Conservation (phyloP, 352 stramenopile genomes). For the Pythium periplocum region DNA sequence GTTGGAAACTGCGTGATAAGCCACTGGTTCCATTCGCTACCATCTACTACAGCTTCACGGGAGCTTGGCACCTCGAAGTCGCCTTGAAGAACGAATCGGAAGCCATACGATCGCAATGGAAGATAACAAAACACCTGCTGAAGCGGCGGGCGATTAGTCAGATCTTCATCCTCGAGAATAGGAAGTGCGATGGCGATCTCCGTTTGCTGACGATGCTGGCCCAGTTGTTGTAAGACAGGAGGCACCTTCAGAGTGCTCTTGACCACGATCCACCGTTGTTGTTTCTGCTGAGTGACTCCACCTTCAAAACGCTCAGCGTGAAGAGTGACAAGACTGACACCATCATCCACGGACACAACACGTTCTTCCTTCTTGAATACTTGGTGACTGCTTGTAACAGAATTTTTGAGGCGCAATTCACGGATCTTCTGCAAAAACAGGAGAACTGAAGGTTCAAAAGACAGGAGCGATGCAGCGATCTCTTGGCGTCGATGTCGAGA, state of each 20-base stretch:
- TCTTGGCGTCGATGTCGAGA: conserved; percentile 36
- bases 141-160: conserved; percentile 33
- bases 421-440: conserved; percentile 75
- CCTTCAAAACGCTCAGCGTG: conserved; percentile 3
- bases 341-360: not conserved
- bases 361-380: conserved; percentile 40
- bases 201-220: conserved; percentile 19
- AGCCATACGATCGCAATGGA: conserved; percentile 72
- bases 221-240: conserved; percentile 7
- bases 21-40: conserved; percentile 88
- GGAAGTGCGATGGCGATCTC: conserved; percentile 62
- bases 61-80: conserved; percentile 86
- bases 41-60: conserved; percentile 75
- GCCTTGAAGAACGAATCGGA: conserved; percentile 82
- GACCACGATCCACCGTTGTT: conserved; percentile 65
- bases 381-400: conserved; percentile 22
- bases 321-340: conserved; percentile 13
- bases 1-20: conserved; percentile 64
- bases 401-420: conserved; percentile 51
- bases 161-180: conserved; percentile 8
- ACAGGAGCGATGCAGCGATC: conserved; percentile 59
- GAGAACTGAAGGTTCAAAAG: conserved; percentile 72
- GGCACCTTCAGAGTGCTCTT: conserved; percentile 30
- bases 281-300: conserved; percentile 6
- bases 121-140: conserved; percentile 85